Evolutionary conservation across 768 basidiomycete species (phyloP).

Genomic region (Tulasnella sp.): DNA sequence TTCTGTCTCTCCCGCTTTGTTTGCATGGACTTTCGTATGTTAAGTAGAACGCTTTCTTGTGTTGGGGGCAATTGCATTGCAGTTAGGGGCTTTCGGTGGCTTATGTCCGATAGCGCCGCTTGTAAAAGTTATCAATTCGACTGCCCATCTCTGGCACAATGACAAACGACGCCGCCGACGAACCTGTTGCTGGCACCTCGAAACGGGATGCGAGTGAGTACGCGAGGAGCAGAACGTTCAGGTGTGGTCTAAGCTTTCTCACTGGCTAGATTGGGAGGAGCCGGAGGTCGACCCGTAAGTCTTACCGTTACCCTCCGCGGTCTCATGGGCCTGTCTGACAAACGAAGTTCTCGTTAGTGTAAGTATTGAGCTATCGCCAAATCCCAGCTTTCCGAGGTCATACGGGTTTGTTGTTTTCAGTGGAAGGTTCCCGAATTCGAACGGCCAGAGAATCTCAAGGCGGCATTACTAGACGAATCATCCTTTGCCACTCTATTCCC

Average conservation of each 20-base stretch:
- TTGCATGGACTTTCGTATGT: slow-evolving; percentile 5
- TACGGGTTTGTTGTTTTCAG: slow-evolving; percentile 38
- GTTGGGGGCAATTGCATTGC: slow-evolving; percentile 2
- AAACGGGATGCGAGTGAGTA: not conserved
- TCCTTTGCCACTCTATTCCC: slow-evolving; percentile 98
- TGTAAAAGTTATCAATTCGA: slow-evolving; percentile 2
- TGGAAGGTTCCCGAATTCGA: slow-evolving; percentile 88
- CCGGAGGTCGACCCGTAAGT: slow-evolving; percentile 8
- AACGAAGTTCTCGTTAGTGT: not conserved
- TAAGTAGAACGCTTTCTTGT: slow-evolving; percentile 3
- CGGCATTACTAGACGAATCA: slow-evolving; percentile 89
- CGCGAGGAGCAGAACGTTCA: not conserved
- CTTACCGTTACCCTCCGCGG: not conserved
- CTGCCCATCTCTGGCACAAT: not conserved
- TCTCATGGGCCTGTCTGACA: not conserved
- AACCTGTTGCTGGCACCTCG: not conserved
- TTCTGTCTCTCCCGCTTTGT: not conserved
- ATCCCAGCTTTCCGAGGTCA: not conserved
- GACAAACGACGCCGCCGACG: not conserved
- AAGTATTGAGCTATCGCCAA: not conserved
- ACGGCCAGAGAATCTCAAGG: slow-evolving; percentile 64
- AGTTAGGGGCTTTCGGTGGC: not conserved
- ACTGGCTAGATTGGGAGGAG: slow-evolving; percentile 14
- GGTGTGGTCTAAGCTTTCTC: not conserved
- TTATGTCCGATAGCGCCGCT: slow-evolving; percentile 1